Evolutionary conservation across 768 basidiomycete species (phyloP).

Genomic region (Lentinula lateritia): DNA sequence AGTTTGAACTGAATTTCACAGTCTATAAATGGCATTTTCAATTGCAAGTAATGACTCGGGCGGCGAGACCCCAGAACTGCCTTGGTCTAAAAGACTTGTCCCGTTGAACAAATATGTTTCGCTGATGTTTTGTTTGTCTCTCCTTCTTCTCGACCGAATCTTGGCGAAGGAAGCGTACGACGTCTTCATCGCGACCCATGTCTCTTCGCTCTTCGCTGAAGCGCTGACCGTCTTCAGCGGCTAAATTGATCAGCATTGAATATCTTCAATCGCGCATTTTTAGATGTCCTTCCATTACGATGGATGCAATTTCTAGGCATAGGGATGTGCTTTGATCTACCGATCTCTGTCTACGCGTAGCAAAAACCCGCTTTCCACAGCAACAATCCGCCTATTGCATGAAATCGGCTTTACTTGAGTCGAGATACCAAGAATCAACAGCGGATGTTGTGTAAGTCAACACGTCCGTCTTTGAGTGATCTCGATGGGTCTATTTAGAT

Average conservation of each 20-base stretch:
- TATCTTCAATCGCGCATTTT: neutral
- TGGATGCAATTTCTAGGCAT: constrained; percentile 12
- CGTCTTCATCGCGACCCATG: constrained; percentile 47
- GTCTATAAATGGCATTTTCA: constrained; percentile 35
- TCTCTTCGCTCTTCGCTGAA: constrained; percentile 16
- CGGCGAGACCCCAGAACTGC: constrained; percentile 21
- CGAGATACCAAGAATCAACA: constrained; percentile 34
- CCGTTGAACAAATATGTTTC: too few species aligned
- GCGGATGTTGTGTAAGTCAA: constrained; percentile 57
- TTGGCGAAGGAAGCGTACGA: constrained; percentile 40
- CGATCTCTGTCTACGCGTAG: constrained; percentile 39
- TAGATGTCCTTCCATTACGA: constrained; percentile 41
- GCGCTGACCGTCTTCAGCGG: constrained; percentile 17
- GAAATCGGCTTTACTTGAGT: constrained; percentile 42
- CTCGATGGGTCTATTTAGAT: constrained; percentile 31
- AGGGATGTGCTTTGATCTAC: constrained; percentile 25
- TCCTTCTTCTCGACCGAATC: constrained; percentile 40
- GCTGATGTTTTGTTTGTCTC: constrained; percentile 30
- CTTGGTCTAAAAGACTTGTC: constrained; percentile 34
- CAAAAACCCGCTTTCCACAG: constrained; percentile 44
- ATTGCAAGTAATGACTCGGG: constrained; percentile 18
- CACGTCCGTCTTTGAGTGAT: constrained; percentile 43
- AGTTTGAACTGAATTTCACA: constrained; percentile 10
- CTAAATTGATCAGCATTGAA: constrained; percentile 6
- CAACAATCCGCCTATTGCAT: constrained; percentile 39